Conservation (phyloP, 2,329 filamentous ascomycete genomes). For the Verruconis gallopava region DNA sequence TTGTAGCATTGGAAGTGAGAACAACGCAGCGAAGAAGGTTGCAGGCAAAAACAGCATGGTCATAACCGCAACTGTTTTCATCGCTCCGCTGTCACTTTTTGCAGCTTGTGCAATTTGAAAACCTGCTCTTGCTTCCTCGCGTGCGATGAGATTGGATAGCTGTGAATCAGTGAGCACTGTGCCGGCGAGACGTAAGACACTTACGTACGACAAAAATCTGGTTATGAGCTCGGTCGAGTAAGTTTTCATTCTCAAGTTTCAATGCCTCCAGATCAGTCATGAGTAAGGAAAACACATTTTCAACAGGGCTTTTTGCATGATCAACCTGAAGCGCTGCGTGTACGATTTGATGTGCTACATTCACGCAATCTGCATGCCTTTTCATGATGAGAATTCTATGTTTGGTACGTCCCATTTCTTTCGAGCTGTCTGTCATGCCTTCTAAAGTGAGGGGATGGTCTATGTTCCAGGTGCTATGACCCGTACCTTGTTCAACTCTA, state of each 20-base stretch:
- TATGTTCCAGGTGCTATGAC: not conserved
- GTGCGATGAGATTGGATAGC: slow-evolving; percentile 4
- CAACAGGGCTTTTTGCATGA: not conserved
- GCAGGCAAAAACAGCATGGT: slow-evolving; percentile 10
- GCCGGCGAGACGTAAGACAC: no score
- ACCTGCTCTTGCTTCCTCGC: slow-evolving; percentile 1
- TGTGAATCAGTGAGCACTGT: no score
- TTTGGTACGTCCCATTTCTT: not conserved
- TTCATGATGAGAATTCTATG: not conserved
- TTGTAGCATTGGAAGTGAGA: slow-evolving; percentile 1
- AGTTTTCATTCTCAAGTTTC: not conserved
- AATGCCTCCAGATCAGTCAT: not conserved
- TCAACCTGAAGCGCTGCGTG: not conserved
- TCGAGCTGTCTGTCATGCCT: not conserved
- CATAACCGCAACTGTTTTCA: slow-evolving; percentile 11
- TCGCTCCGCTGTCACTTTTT: slow-evolving; percentile 8
- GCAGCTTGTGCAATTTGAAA: not conserved
- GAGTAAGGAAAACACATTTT: not conserved
- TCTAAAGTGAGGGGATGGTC: not conserved
- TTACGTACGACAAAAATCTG: not conserved
- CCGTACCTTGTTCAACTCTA: not conserved
- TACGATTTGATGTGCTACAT: not conserved
- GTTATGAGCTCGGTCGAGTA: not conserved
- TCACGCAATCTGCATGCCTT: not conserved
- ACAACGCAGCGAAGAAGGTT: slow-evolving; percentile 7